Conservation (phyloP, 768 basidiomycete genomes). For the Tylopilus subfusipes region DNA sequence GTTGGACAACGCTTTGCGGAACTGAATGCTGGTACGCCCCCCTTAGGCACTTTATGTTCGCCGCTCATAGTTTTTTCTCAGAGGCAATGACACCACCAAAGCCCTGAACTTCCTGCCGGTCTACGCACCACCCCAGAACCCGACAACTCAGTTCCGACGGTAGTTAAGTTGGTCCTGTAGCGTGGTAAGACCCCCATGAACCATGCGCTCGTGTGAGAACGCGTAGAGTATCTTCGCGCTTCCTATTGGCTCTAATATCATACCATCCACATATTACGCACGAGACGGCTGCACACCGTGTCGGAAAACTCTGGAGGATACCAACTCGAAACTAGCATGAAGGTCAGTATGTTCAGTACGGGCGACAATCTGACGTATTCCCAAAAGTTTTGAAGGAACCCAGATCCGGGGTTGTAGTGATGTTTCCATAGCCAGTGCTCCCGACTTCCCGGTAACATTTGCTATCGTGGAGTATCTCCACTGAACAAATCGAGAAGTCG, state of each 20-base stretch:
- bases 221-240: conserved; percentile 13
- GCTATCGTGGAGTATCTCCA: not conserved
- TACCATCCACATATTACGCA: not conserved
- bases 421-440: not conserved
- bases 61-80: conserved; percentile 12
- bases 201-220: conserved; percentile 12
- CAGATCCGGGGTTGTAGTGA: not conserved
- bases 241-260: conserved; percentile 14
- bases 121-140: not conserved
- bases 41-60: not conserved
- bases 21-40: conserved; percentile 76
- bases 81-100: conserved; percentile 33
- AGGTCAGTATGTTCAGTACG: not conserved
- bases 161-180: conserved; percentile 5
- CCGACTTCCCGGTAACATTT: not conserved
- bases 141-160: conserved; percentile 1
- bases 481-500: not conserved
- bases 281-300: not conserved
- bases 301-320: not conserved
- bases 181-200: conserved; percentile 12
- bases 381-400: not conserved
- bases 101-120: conserved; percentile 18
- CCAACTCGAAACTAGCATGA: not conserved
- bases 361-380: not conserved
- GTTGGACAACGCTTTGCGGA: conserved; percentile 92